Evolutionary conservation across 2,329 filamentous ascomycete species (phyloP).

Genomic region (Hypoxylon sp.): DNA sequence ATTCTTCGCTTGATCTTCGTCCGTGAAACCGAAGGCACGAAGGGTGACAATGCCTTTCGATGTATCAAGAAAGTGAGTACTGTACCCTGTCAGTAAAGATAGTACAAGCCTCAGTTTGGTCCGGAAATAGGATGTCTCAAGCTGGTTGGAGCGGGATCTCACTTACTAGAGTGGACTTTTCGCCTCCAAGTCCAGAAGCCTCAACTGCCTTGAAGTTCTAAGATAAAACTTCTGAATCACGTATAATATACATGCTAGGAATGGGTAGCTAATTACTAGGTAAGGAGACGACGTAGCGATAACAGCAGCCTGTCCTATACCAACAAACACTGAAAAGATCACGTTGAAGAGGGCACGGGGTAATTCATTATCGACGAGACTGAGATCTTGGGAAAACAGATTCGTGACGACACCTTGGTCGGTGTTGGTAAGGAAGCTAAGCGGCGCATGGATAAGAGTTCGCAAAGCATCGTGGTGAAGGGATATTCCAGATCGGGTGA

Average conservation of each 20-base stretch:
- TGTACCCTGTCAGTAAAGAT: constrained; percentile 22
- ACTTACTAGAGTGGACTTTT: constrained; percentile 64
- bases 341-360: constrained; percentile 51
- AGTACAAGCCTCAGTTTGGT: neutral
- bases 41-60: constrained; percentile 64
- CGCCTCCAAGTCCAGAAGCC: constrained; percentile 65
- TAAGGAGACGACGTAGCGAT: constrained; percentile 59
- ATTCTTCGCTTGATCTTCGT: constrained; percentile 60
- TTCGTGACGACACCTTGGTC: constrained; percentile 57
- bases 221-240: constrained; percentile 65
- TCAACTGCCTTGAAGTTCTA: constrained; percentile 66
- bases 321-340: constrained; percentile 24
- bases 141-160: neutral
- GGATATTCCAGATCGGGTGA: constrained; percentile 39
- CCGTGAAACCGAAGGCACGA: constrained; percentile 65
- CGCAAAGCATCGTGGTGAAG: constrained; percentile 46
- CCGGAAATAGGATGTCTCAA: neutral
- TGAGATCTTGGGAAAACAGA: constrained; percentile 59
- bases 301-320: constrained; percentile 60
- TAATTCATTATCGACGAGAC: constrained; percentile 57
- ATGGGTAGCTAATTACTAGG: constrained; percentile 60
- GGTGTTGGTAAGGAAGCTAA: constrained; percentile 55
- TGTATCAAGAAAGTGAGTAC: constrained; percentile 63
- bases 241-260: constrained; percentile 59
- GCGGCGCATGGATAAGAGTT: constrained; percentile 58